phyloP scores from a whole-genome alignment of 108 stramenopile species.

The Halocafeteria seosinensis region DNA sequence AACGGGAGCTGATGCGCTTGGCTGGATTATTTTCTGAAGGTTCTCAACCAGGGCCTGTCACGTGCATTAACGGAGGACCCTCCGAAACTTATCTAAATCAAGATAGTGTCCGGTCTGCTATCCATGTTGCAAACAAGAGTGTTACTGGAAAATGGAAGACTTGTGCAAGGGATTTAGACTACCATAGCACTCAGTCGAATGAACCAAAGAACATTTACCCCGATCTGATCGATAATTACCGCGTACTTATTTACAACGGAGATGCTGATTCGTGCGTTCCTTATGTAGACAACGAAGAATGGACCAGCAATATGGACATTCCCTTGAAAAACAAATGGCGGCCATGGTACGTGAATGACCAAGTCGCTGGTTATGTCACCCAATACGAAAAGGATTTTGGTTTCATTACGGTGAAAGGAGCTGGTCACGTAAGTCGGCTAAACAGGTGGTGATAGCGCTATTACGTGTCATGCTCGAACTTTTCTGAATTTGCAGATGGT shows the following conservation, averaged over 20 bases:
- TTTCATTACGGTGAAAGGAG: conserved; percentile 51
- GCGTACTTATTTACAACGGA: conserved; percentile 25
- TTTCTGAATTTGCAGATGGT: too few species aligned
- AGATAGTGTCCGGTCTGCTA: conserved; percentile 11
- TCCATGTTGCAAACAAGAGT: conserved; percentile 10
- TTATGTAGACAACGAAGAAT: conserved; percentile 18
- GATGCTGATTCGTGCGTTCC: conserved; percentile 32
- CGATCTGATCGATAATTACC: conserved; percentile 2
- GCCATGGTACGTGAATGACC: neutral
- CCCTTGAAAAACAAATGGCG: neutral
- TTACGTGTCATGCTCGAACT: too few species aligned
- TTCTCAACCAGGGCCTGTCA: conserved; percentile 12
- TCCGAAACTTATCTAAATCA: conserved; percentile 12
- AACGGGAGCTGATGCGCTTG: neutral
- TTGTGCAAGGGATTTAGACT: conserved; percentile 3
- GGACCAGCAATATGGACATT: conserved; percentile 18
- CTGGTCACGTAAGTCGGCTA: conserved; percentile 46
- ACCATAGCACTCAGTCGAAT: conserved; percentile 22
- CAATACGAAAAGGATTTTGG: conserved; percentile 45
- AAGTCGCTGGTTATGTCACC: conserved; percentile 47
- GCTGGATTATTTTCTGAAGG: neutral
- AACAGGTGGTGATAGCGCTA: too few species aligned
- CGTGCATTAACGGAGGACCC: conserved; percentile 19
- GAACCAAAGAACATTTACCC: conserved; percentile 23
- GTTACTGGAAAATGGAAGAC: neutral